Evolutionary conservation across 2,329 filamentous ascomycete species (phyloP).

Genomic region (Talaromyces piceae): DNA sequence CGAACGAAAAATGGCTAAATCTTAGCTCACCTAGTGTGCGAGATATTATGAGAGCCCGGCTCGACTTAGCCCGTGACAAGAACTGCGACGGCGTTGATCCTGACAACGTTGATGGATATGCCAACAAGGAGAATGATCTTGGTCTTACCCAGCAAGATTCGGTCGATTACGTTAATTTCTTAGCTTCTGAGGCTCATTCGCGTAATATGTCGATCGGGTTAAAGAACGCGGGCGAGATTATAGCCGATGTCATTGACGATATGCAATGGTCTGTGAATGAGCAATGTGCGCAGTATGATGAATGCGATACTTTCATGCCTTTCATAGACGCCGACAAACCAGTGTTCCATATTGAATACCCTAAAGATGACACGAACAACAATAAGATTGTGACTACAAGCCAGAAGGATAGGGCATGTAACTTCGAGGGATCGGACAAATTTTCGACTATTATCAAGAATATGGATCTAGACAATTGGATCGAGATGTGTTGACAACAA

Average conservation of each 20-base stretch:
- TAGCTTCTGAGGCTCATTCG: constrained; percentile 47
- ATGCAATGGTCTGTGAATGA: constrained; percentile 65
- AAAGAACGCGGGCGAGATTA: constrained; percentile 60
- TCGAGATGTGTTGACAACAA: constrained; percentile 50
- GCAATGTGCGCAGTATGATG: constrained; percentile 55
- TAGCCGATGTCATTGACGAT: constrained; percentile 42
- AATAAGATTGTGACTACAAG: constrained; percentile 24
- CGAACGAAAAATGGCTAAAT: constrained; percentile 60
- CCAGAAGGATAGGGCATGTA: constrained; percentile 40
- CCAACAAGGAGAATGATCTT: constrained; percentile 57
- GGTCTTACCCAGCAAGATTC: constrained; percentile 46
- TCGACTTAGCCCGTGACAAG: constrained; percentile 53
- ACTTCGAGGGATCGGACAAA: constrained; percentile 36
- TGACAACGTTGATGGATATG: constrained; percentile 62
- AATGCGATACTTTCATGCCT: constrained; percentile 51
- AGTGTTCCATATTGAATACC: constrained; percentile 68
- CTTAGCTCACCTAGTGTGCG: constrained; percentile 52
- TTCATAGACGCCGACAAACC: constrained; percentile 58
- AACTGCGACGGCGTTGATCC: constrained; percentile 64
- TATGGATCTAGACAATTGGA: constrained; percentile 57
- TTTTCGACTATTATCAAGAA: constrained; percentile 63
- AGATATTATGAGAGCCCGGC: constrained; percentile 55
- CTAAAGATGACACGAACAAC: constrained; percentile 38
- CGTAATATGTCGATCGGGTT: constrained; percentile 57
- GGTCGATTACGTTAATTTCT: constrained; percentile 53